A percentile compares a stretch with the other conserved stretches of the same genome.
Evolutionary conservation across 208 protist species (phyloP).

Genomic region (Angomonas deanei): DNA sequence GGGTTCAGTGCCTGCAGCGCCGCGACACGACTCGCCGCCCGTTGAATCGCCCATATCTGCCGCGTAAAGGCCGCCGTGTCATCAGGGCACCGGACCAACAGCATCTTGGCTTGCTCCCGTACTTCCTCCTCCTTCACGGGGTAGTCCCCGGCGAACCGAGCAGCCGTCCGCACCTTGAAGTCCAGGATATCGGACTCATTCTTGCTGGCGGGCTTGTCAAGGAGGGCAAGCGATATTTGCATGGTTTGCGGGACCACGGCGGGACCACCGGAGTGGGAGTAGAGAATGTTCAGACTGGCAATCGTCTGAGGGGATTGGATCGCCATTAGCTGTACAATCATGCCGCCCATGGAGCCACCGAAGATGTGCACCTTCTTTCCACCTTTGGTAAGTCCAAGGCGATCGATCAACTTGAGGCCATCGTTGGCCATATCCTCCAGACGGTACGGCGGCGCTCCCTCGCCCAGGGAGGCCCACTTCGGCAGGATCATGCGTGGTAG

Average conservation of each 20-base stretch:
- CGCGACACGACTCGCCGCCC: constrained; percentile 31
- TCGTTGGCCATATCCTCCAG: constrained; percentile 67
- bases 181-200: constrained; percentile 24
- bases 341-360: constrained; percentile 65
- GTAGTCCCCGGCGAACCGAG: constrained; percentile 31
- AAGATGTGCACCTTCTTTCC: constrained; percentile 40
- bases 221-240: constrained; percentile 24
- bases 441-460: constrained; percentile 43
- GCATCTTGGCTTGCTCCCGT: constrained; percentile 2
- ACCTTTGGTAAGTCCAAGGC: constrained; percentile 24
- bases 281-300: constrained; percentile 41
- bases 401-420: constrained; percentile 39
- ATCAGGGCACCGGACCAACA: constrained; percentile 22
- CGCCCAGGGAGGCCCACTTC: constrained; percentile 29
- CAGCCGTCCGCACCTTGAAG: constrained; percentile 27
- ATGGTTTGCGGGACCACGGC: constrained; percentile 31
- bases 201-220: constrained; percentile 30
- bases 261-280: constrained; percentile 38
- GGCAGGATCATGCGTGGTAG: constrained; percentile 44
- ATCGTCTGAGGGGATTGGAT: constrained; percentile 38
- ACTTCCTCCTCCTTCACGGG: constrained; percentile 17
- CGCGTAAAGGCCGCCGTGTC: constrained; percentile 31
- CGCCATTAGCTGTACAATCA: constrained; percentile 75
- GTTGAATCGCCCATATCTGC: constrained; percentile 55
- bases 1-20: constrained; percentile 20